Evolutionary conservation across 192 early-diverging fungal genomes (phyloP).

Genomic region (Paraglomus brasilianum): DNA sequence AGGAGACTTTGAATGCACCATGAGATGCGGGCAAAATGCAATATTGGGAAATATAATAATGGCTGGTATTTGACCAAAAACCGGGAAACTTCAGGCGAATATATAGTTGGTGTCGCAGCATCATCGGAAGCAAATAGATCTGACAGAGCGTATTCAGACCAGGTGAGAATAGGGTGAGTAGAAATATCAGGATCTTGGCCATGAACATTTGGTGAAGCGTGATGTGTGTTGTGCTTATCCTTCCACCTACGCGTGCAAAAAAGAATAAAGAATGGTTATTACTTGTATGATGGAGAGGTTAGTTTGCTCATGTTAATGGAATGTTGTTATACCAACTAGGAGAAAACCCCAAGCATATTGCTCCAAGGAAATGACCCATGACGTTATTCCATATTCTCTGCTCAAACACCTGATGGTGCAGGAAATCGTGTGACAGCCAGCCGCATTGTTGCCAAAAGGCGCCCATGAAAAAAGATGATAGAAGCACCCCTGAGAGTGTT

Average conservation of each 20-base stretch:
- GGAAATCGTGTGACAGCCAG: conserved; percentile 82
- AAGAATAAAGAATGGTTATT: conserved; percentile 20
- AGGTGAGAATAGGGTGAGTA: conserved; percentile 78
- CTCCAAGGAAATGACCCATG: conserved; percentile 69
- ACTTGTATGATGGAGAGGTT: conserved; percentile 1
- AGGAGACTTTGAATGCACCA: conserved; percentile 69
- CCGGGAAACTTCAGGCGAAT: conserved; percentile 42
- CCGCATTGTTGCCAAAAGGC: conserved; percentile 83
- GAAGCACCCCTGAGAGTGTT: conserved; percentile 51
- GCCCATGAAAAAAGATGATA: conserved; percentile 58
- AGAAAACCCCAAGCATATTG: conserved; percentile 75
- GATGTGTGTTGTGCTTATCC: conserved; percentile 87
- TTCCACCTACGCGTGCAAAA: conserved; percentile 62
- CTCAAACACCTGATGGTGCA: conserved; percentile 78
- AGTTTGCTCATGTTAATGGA: conserved; percentile 4
- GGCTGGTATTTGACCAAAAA: conserved; percentile 66
- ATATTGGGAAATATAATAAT: conserved; percentile 68
- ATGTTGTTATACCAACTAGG: conserved; percentile 57
- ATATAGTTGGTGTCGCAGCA: conserved; percentile 44
- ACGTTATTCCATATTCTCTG: conserved; percentile 62
- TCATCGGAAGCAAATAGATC: conserved; percentile 51
- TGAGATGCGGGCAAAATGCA: conserved; percentile 71
- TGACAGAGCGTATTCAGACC: conserved; percentile 62
- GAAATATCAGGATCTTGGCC: conserved; percentile 81
- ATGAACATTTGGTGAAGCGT: conserved; percentile 77